Conservation (phyloP, 257 asterid species). For the Thymus quinquecostatus region DNA sequence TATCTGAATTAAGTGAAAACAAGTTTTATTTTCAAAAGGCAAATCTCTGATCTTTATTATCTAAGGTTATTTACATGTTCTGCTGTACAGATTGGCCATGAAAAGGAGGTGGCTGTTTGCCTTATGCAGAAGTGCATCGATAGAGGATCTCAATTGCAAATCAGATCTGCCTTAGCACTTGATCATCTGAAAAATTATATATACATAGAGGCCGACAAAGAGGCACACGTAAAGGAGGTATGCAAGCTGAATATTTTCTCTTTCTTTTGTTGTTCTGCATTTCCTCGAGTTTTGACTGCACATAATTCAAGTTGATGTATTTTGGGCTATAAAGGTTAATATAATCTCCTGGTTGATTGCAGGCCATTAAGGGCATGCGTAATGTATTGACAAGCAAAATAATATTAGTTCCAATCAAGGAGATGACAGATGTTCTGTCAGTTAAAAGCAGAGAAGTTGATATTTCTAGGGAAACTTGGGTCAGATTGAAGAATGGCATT, state of each 20-base stretch:
- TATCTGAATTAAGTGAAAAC: constrained; percentile 2
- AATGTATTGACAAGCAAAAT: constrained; percentile 62
- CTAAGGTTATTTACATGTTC: constrained; percentile 5
- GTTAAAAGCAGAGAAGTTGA: constrained; percentile 93
- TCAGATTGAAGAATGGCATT: constrained; percentile 84
- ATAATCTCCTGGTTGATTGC: constrained; percentile 26
- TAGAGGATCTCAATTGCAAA: constrained; percentile 78
- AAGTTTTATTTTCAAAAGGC: background rate
- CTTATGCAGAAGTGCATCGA: constrained; percentile 91
- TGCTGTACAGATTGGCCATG: constrained; percentile 72
- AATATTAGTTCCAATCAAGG: constrained; percentile 92
- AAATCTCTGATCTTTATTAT: background rate
- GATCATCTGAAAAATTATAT: constrained; percentile 82
- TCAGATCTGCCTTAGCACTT: constrained; percentile 81
- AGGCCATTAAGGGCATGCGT: constrained; percentile 95
- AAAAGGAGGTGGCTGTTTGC: constrained; percentile 92
- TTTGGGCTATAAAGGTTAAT: constrained; percentile 19
- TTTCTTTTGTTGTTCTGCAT: background rate
- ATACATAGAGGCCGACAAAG: constrained; percentile 97
- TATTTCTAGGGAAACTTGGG: constrained; percentile 88
- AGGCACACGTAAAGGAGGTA: constrained; percentile 96
- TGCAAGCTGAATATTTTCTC: constrained; percentile 3
- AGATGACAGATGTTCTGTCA: constrained; percentile 97
- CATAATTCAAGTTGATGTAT: constrained; percentile 10
- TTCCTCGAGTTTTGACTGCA: background rate